Percentiles rank a stretch among this genome's conserved stretches.
Evolutionary conservation across 306 rosid genomes (phyloP).

Genomic region (Begonia masoniana): DNA sequence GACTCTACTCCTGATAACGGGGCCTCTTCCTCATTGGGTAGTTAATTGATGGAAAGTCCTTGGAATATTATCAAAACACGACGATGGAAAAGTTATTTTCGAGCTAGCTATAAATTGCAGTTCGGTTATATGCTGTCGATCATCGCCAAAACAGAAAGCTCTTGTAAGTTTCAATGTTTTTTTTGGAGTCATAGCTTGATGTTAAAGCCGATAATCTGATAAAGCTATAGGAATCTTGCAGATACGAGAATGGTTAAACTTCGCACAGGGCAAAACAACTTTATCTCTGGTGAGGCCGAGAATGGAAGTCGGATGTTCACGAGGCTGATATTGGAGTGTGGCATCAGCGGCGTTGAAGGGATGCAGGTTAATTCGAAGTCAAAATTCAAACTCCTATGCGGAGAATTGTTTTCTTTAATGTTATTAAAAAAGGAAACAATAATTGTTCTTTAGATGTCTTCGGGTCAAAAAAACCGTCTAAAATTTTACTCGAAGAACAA

Average conservation of each 20-base stretch:
- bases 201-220: slow-evolving; percentile 13
- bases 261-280: slow-evolving; percentile 55
- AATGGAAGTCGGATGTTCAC: slow-evolving; percentile 95
- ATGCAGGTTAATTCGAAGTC: slow-evolving; percentile 48
- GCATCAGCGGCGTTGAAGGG: slow-evolving; percentile 87
- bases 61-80: slow-evolving; percentile 50
- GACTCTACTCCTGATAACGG: slow-evolving; percentile 17
- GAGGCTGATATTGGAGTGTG: slow-evolving; percentile 94
- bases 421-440: too few species aligned
- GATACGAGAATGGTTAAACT: slow-evolving; percentile 73
- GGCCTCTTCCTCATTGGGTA: slow-evolving; percentile 28
- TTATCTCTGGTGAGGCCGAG: slow-evolving; percentile 88
- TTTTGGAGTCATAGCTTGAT: background rate
- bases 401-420: too few species aligned
- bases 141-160: slow-evolving; percentile 89
- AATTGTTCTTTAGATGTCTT: too few species aligned
- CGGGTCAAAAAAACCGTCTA: too few species aligned
- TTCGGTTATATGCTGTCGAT: slow-evolving; percentile 80
- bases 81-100: slow-evolving; percentile 41
- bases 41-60: slow-evolving; percentile 86
- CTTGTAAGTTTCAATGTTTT: slow-evolving; percentile 38
- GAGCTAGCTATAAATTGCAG: slow-evolving; percentile 60
- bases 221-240: slow-evolving; percentile 20
- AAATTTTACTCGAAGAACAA: too few species aligned
- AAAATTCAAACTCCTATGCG: background rate